Evolutionary conservation across 805 yeast species (phyloP).

Genomic region (Vanderwaltozyma yarrowii): DNA sequence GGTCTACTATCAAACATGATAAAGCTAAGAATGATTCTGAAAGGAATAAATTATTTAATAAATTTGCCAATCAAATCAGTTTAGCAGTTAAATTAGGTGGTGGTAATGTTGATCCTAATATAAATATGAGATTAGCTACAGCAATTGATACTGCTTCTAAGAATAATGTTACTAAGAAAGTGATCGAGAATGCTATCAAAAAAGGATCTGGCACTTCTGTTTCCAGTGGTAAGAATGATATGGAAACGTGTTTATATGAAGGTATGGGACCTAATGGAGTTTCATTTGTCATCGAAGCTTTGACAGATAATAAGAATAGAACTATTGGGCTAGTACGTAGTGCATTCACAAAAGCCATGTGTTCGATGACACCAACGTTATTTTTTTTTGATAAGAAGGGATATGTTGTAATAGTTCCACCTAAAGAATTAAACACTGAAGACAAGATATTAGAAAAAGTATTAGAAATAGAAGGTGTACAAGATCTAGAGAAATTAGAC

Average conservation of each 20-base stretch:
- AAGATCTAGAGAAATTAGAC: constrained; percentile 57
- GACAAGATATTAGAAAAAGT: constrained; percentile 69
- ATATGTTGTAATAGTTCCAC: constrained; percentile 43
- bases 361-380: constrained; percentile 64
- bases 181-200: constrained; percentile 78
- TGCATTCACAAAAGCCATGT: constrained; percentile 60
- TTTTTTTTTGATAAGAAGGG: constrained; percentile 77
- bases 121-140: constrained; percentile 52
- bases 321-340: constrained; percentile 68
- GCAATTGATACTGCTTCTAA: constrained; percentile 69
- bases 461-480: constrained; percentile 62
- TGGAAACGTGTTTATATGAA: constrained; percentile 61
- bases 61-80: constrained; percentile 62
- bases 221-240: constrained; percentile 34
- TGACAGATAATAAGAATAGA: constrained; percentile 81
- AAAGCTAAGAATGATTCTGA: constrained; percentile 87
- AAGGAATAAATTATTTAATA: constrained; percentile 57
- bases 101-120: constrained; percentile 50
- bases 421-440: constrained; percentile 25
- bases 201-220: constrained; percentile 66
- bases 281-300: constrained; percentile 73
- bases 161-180: constrained; percentile 69
- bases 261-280: constrained; percentile 92
- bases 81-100: constrained; percentile 59
- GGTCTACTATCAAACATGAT: constrained; percentile 92